A percentile compares a stretch with the other conserved stretches of the same genome.
These are phyloP conservation scores for Cylindrodendrum hubeiense DNA, from an alignment of 2,329 filamentous ascomycete species.

Conservation along the genomic window DNA sequence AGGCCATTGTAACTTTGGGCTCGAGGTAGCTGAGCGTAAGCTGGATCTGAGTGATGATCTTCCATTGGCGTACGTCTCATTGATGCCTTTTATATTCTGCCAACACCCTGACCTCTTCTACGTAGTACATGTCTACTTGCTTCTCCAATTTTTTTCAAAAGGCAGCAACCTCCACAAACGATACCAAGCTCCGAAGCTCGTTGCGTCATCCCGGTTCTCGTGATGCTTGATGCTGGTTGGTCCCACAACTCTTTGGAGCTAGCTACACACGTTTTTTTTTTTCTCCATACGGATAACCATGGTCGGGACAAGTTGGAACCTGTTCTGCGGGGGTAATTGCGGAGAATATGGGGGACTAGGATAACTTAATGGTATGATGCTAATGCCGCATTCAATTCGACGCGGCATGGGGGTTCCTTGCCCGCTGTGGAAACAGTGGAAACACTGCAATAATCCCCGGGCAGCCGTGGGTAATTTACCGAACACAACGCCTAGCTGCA, in stretches of 20 bases:
- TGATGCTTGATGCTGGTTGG: conserved; percentile 22
- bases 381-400: not conserved
- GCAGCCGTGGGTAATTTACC: conserved; percentile 8
- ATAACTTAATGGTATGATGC: conserved; percentile 26
- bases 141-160: not conserved
- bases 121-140: not conserved
- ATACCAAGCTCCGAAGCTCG: not conserved
- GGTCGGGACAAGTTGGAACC: conserved; percentile 8
- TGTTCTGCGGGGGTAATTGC: conserved; percentile 22
- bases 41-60: conserved; percentile 15
- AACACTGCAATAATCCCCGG: not conserved
- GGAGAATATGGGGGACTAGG: conserved; percentile 23
- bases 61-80: not conserved
- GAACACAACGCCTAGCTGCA: conserved; percentile 10
- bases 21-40: conserved; percentile 17
- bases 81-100: conserved; percentile 25
- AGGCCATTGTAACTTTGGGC: conserved; percentile 35
- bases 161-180: not conserved
- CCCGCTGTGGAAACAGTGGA: not conserved
- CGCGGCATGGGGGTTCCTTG: not conserved
- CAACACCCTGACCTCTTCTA: not conserved
- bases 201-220: conserved; percentile 34
- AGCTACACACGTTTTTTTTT: not conserved
- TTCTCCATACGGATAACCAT: conserved; percentile 10
- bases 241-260: conserved; percentile 9